A percentile compares a stretch with the other conserved stretches of the same genome.
Conservation (phyloP, 352 stramenopile species). For the Bremia lactucae region DNA sequence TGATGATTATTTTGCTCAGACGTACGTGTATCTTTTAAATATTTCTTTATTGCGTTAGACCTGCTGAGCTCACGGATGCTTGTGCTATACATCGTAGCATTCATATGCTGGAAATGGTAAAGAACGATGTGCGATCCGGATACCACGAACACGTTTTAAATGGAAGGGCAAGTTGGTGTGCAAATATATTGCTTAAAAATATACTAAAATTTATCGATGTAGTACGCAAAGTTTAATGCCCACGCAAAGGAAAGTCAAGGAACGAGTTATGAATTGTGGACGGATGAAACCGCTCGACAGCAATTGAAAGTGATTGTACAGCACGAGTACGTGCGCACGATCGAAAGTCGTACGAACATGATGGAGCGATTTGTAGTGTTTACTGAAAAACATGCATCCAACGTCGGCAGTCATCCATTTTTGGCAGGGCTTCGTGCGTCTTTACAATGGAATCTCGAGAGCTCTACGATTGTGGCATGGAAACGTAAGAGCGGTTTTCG, state of each 20-base stretch:
- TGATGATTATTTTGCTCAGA: conserved; percentile 26
- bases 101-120: conserved; percentile 41
- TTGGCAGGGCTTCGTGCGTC: conserved; percentile 41
- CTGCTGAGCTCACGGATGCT: no score
- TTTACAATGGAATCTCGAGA: conserved; percentile 54
- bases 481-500: conserved; percentile 33
- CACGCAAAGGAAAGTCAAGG: conserved; percentile 29
- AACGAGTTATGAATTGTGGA: conserved; percentile 39
- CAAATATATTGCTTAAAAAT: background rate
- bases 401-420: conserved; percentile 63
- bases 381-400: conserved; percentile 28
- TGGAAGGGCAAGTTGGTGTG: conserved; percentile 20
- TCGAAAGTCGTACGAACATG: conserved; percentile 25
- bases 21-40: conserved; percentile 22
- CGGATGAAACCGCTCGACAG: conserved; percentile 14
- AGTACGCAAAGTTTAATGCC: conserved; percentile 51
- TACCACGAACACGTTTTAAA: conserved; percentile 45
- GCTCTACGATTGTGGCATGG: conserved; percentile 54
- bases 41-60: no score
- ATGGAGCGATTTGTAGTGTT: conserved; percentile 34
- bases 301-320: conserved; percentile 29
- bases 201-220: background rate
- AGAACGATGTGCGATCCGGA: conserved; percentile 49
- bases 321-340: conserved; percentile 34
- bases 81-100: conserved; percentile 18